Percentiles rank a stretch among this genome's conserved stretches.
These are phyloP conservation scores for Aquilaria yunnanensis DNA, from an alignment of 345 rosid genomes.

Conservation along the genomic window DNA sequence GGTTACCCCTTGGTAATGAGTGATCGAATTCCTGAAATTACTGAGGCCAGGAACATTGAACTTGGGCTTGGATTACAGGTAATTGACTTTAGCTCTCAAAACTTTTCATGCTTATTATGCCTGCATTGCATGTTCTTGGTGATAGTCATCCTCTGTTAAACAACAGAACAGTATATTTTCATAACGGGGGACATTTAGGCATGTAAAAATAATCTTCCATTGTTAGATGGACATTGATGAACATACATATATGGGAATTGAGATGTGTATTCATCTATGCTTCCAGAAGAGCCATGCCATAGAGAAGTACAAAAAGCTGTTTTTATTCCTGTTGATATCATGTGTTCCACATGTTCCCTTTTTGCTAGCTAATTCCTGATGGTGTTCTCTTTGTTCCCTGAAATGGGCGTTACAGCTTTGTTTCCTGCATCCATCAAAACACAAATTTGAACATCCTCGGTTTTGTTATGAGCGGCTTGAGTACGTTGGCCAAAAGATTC, in stretches of 20 bases:
- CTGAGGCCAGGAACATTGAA: constrained; percentile 91
- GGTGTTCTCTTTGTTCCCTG: constrained; percentile 11
- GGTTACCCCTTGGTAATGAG: constrained; percentile 66
- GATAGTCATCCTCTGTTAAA: not conserved
- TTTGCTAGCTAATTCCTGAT: not conserved
- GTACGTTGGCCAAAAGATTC: constrained; percentile 92
- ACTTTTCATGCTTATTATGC: not conserved
- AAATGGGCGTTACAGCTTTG: constrained; percentile 49
- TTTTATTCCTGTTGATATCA: not conserved
- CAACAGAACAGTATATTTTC: too few species aligned
- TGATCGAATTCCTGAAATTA: constrained; percentile 80
- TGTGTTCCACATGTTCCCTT: too few species aligned
- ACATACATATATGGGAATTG: too few species aligned
- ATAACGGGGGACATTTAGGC: too few species aligned
- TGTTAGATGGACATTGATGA: too few species aligned
- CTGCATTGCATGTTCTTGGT: not conserved
- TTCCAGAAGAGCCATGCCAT: too few species aligned
- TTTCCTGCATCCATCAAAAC: constrained; percentile 95
- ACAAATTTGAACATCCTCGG: constrained; percentile 91
- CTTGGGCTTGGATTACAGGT: constrained; percentile 98
- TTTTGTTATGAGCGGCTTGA: constrained; percentile 85
- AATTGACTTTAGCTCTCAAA: constrained; percentile 3
- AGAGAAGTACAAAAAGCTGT: too few species aligned
- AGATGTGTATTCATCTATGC: too few species aligned
- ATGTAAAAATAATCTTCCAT: too few species aligned